phyloP scores from a whole-genome alignment of 257 asterid species.

The Linaria vulgaris region DNA sequence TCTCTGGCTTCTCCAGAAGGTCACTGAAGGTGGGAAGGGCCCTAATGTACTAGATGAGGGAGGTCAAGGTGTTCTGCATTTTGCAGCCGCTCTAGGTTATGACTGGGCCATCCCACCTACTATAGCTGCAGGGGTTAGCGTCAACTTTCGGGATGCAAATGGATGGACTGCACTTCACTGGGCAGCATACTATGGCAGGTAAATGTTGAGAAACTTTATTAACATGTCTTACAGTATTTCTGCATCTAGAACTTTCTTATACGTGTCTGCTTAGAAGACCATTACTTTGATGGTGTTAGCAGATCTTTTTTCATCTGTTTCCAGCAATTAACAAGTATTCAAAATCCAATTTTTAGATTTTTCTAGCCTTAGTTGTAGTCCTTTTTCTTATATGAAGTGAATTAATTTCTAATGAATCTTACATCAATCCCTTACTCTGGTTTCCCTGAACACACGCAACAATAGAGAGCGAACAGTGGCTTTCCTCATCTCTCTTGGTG shows the following conservation, averaged over 20 bases:
- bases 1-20: constrained; percentile 74
- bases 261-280: not conserved
- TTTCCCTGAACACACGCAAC: constrained; percentile 22
- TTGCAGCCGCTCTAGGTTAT: constrained; percentile 84
- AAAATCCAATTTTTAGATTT: not conserved
- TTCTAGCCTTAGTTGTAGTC: constrained; percentile 13
- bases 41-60: constrained; percentile 68
- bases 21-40: constrained; percentile 77
- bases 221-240: constrained; percentile 1
- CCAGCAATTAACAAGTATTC: constrained; percentile 5
- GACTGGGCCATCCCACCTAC: constrained; percentile 89
- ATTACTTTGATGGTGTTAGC: not conserved
- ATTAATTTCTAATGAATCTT: constrained; percentile 16
- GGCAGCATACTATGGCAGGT: constrained; percentile 97
- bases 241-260: constrained; percentile 19
- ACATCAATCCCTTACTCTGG: constrained; percentile 14
- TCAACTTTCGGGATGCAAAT: constrained; percentile 79
- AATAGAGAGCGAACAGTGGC: constrained; percentile 76
- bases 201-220: constrained; percentile 10
- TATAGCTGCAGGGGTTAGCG: constrained; percentile 72
- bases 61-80: constrained; percentile 89
- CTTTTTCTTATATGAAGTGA: constrained; percentile 17
- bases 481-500: constrained; percentile 70
- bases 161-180: constrained; percentile 99
- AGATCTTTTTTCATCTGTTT: not conserved